Percentiles rank a stretch among this genome's conserved stretches.
phyloP scores from a whole-genome alignment of 2,329 filamentous ascomycete species.

The Trichophaea hybrida region DNA sequence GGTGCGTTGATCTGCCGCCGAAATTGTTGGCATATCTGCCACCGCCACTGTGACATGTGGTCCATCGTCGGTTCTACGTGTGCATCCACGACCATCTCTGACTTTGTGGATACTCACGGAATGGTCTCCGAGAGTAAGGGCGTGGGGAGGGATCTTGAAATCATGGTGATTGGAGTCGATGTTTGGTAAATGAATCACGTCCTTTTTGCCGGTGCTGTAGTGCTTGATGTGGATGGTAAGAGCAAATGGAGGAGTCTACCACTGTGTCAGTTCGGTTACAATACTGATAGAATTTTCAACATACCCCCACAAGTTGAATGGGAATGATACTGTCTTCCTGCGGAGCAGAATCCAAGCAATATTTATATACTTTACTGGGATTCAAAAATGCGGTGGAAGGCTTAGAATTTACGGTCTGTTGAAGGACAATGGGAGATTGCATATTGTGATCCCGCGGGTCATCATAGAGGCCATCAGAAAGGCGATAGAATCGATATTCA shows the following conservation, averaged over 20 bases:
- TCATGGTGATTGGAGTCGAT: slow-evolving; percentile 61
- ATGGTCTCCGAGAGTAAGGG: slow-evolving; percentile 78
- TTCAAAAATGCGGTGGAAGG: slow-evolving; percentile 70
- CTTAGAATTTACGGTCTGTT: slow-evolving; percentile 71
- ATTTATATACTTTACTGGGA: slow-evolving; percentile 87
- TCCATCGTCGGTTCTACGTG: slow-evolving; percentile 57
- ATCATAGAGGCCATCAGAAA: slow-evolving; percentile 77
- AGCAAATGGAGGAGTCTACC: slow-evolving; percentile 50
- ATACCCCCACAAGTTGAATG: slow-evolving; percentile 61
- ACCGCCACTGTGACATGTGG: slow-evolving; percentile 81
- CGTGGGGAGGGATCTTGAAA: slow-evolving; percentile 69
- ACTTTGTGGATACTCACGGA: slow-evolving; percentile 80
- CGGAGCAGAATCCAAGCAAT: slow-evolving; percentile 71
- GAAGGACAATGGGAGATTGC: slow-evolving; percentile 48
- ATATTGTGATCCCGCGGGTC: slow-evolving; percentile 49
- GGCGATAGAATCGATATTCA: slow-evolving; percentile 68
- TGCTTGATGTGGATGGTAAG: slow-evolving; percentile 90
- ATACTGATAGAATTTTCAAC: slow-evolving; percentile 32
- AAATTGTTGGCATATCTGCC: slow-evolving; percentile 82
- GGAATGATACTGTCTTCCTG: slow-evolving; percentile 70
- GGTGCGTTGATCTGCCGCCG: slow-evolving; percentile 54
- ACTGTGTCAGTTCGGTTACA: background rate
- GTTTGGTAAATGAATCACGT: slow-evolving; percentile 66
- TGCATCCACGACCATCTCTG: slow-evolving; percentile 73
- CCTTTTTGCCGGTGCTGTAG: slow-evolving; percentile 62